Percentiles rank a stretch among this genome's conserved stretches.
Conservation (phyloP, 208 protist genomes). For the Tetramitus jugosus region DNA sequence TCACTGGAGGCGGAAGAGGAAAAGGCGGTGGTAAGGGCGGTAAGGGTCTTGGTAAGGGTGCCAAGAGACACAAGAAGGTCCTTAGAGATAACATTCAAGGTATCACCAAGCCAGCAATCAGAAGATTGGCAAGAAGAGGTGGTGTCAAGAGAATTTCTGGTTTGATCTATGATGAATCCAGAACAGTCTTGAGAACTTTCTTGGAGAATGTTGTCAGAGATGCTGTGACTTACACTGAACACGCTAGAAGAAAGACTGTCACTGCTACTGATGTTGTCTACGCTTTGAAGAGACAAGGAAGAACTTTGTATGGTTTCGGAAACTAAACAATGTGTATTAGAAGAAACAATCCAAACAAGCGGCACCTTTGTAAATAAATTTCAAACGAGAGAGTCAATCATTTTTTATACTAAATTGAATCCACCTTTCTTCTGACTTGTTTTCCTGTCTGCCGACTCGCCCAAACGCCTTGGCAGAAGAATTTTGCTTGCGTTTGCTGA, state of each 20-base stretch:
- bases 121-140: constrained; percentile 74
- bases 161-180: constrained; percentile 53
- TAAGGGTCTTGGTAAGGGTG: constrained; percentile 23
- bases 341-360: neutral
- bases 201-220: constrained; percentile 65
- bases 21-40: constrained; percentile 19
- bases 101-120: constrained; percentile 69
- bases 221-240: constrained; percentile 67
- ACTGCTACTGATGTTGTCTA: constrained; percentile 70
- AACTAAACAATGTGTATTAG: neutral
- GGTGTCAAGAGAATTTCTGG: constrained; percentile 74
- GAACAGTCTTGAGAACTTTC: constrained; percentile 65
- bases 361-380: no score
- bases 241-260: constrained; percentile 64
- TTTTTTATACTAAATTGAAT: no score
- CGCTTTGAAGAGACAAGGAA: constrained; percentile 67
- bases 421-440: no score
- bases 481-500: no score
- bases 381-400: no score
- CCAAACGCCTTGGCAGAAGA: no score
- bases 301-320: constrained; percentile 76
- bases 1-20: constrained; percentile 17
- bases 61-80: constrained; percentile 67
- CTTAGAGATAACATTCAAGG: constrained; percentile 69
- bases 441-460: no score